Evolutionary conservation across 805 yeast genomes (phyloP), one percentile per base, ranked within the genome.

Genomic region (Lipomyces orientalis): DNA sequence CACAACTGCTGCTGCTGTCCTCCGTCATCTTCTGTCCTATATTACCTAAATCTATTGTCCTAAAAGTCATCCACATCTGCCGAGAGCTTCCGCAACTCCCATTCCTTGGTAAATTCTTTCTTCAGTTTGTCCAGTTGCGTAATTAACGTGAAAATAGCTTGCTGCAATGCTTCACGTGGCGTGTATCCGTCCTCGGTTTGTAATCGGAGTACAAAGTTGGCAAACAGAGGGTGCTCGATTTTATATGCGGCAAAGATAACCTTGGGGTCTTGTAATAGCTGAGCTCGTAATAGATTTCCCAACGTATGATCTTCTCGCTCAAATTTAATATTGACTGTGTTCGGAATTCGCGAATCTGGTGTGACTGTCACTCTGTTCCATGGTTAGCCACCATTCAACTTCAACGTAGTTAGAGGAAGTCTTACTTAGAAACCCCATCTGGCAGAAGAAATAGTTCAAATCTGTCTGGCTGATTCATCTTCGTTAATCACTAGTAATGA

Each of bases 401-500:
- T 43, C 10, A 43, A n/a, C 49, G 9, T 34, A 49, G 75, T 76
- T 76, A 73, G 77, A 43, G 14, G 19, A 22, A 14, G 6, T 84
- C 91, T 43, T 83, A 88, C 91, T 95, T 95, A 62, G 94, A 90
- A 63, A 91, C 96, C 63, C 99, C 98, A 79, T 95, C 99, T n/a
- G 98, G 98, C 74, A 95, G 84, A 74, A 95, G 87, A 78, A 95
- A 95, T 54, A 95, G 87, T 83, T 95, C 99, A 79, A 94, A 95
- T 85, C 99, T 89, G 82, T 95, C 99, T 80, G 99, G 99, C 76
- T 98, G 98, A 82, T 95, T 95, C 99, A 95, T 94, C 12, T 25
- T 35, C 4, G 54, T 35, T 43, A n/a, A n/a, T 9, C 49, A 14
- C 49, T 43, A 43, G 22, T 16, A 43, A 43, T 16, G 9, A 43